phyloP scores from a whole-genome alignment of 2,329 filamentous ascomycete genomes.

The Aspergillus spinulosporus region DNA sequence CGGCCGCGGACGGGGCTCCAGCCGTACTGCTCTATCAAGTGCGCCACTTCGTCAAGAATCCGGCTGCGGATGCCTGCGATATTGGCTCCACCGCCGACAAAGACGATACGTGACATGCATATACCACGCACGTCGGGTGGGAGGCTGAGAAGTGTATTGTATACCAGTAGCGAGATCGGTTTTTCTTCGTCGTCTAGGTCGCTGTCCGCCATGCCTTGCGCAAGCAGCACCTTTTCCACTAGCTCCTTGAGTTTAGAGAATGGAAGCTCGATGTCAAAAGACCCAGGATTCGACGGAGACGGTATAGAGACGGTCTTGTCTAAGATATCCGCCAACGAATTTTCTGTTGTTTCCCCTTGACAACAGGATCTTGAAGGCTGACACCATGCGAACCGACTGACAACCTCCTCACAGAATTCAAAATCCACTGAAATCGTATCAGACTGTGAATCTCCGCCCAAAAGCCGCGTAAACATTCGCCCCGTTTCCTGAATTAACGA shows the following conservation, averaged over 20 bases:
- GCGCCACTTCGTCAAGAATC: constrained; percentile 71
- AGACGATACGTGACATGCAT: constrained; percentile 86
- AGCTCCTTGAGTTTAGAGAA: constrained; percentile 72
- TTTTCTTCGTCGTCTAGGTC: constrained; percentile 85
- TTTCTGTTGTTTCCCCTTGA: constrained; percentile 1
- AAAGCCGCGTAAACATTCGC: constrained; percentile 32
- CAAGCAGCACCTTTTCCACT: constrained; percentile 75
- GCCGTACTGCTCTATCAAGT: constrained; percentile 65
- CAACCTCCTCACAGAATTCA: constrained; percentile 77
- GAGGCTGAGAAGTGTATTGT: constrained; percentile 71
- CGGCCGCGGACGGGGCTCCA: constrained; percentile 78
- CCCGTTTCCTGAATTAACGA: constrained; percentile 69
- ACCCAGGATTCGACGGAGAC: constrained; percentile 43
- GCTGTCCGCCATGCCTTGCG: constrained; percentile 48
- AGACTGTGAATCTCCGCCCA: constrained; percentile 29
- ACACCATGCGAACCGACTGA: constrained; percentile 78
- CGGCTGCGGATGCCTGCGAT: constrained; percentile 78
- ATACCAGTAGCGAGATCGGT: constrained; percentile 73
- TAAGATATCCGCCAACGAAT: constrained; percentile 9
- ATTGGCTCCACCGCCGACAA: constrained; percentile 76
- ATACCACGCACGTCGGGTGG: constrained; percentile 78
- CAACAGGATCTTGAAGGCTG: constrained; percentile 29
- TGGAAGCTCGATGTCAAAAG: constrained; percentile 58
- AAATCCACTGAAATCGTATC: constrained; percentile 59
- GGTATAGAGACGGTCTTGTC: constrained; percentile 48